A percentile compares a stretch with the other conserved stretches of the same genome.
Evolutionary conservation across 1,284 basidiomycete species (phyloP).

Genomic region (Puccinia coronata): DNA sequence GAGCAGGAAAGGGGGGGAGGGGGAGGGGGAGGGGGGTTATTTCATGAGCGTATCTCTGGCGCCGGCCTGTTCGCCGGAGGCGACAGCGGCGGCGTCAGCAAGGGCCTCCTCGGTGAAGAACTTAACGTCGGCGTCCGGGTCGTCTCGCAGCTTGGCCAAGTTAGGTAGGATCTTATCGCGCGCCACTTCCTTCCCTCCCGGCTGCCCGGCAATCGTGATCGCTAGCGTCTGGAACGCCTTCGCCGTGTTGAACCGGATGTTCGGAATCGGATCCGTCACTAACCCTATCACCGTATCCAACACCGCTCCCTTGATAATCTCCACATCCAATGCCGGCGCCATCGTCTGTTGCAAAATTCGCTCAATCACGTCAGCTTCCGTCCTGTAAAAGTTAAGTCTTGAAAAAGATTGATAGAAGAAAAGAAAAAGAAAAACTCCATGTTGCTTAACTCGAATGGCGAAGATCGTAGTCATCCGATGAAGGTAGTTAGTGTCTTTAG

Average conservation of each 20-base stretch:
- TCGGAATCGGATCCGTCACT: constrained; percentile 90
- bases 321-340: constrained; percentile 82
- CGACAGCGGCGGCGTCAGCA: constrained; percentile 52
- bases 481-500: constrained; percentile 92
- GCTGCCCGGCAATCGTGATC: constrained; percentile 66
- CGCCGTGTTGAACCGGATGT: constrained; percentile 98
- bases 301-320: constrained; percentile 82
- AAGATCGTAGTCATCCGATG: constrained; percentile 99
- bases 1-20: not conserved
- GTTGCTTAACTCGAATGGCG: constrained; percentile 82
- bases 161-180: constrained; percentile 75
- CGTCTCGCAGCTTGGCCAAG: constrained; percentile 82
- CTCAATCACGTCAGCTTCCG: constrained; percentile 48
- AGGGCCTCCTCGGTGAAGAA: constrained; percentile 64
- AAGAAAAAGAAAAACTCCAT: too few species aligned
- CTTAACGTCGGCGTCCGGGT: constrained; percentile 91
- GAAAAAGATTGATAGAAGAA: too few species aligned
- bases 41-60: constrained; percentile 49
- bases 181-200: constrained; percentile 75
- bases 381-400: too few species aligned
- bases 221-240: constrained; percentile 84
- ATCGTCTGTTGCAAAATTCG: constrained; percentile 69
- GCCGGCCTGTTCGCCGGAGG: constrained; percentile 48
- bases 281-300: constrained; percentile 82
- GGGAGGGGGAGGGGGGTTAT: not conserved